Percentiles rank a stretch among this genome's conserved stretches.
Conservation (phyloP, 306 rosid genomes). For the Senna tora region DNA sequence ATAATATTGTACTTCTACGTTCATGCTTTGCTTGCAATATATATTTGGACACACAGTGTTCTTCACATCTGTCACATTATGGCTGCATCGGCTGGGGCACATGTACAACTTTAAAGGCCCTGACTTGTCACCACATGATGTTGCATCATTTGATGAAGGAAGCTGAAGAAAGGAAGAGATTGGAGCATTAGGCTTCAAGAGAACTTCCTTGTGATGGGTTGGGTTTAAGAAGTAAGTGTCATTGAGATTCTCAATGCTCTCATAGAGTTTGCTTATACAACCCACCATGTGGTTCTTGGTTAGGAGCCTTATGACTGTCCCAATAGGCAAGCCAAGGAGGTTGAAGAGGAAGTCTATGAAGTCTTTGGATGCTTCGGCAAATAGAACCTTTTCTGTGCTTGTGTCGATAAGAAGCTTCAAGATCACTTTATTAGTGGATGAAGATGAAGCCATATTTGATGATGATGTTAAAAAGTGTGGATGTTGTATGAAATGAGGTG, state of each 20-base stretch:
- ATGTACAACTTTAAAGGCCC: neutral
- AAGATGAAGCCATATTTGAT: too few species aligned
- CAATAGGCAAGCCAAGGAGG: conserved; percentile 44
- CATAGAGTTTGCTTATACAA: conserved; percentile 43
- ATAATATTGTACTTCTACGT: too few species aligned
- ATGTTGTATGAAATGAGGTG: too few species aligned
- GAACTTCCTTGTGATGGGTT: conserved; percentile 21
- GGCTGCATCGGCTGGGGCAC: neutral
- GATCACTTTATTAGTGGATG: conserved; percentile 13
- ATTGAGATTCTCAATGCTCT: conserved; percentile 43
- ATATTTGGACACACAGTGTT: neutral
- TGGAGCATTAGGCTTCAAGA: conserved; percentile 34
- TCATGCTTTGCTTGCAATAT: too few species aligned
- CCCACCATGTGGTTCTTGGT: conserved; percentile 44
- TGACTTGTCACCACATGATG: neutral
- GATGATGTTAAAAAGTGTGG: too few species aligned
- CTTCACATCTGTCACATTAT: neutral
- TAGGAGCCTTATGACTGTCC: conserved; percentile 36
- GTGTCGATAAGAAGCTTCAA: conserved; percentile 47
- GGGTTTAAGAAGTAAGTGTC: conserved; percentile 41
- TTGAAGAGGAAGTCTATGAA: conserved; percentile 50
- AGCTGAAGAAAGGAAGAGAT: neutral
- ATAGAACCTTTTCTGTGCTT: conserved; percentile 34
- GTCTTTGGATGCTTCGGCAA: conserved; percentile 54
- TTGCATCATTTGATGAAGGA: neutral